Evolutionary conservation across 176 grass and related monocot genomes (phyloP).

Genomic region (Alloteropsis semialata): DNA sequence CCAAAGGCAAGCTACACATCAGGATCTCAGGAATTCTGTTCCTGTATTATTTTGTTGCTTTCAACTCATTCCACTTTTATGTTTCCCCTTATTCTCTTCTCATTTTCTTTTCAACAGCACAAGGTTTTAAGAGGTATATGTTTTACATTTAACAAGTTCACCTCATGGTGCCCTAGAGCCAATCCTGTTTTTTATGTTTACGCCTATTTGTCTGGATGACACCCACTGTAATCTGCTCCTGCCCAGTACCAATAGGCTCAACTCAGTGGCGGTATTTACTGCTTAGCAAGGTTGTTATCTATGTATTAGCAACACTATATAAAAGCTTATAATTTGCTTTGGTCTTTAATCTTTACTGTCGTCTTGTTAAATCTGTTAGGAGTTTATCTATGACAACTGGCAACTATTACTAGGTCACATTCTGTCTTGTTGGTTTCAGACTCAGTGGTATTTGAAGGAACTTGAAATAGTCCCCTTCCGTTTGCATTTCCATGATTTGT

Average conservation of each 20-base stretch:
- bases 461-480: background rate
- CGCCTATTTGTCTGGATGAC: background rate
- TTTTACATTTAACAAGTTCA: background rate
- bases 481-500: slow-evolving; percentile 17
- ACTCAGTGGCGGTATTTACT: background rate
- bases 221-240: background rate
- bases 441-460: background rate
- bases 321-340: background rate
- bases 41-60: background rate
- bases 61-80: background rate
- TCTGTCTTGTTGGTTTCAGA: background rate
- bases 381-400: background rate
- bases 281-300: background rate
- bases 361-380: background rate
- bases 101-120: background rate
- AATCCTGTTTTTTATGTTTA: background rate
- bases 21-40: background rate
- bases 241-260: background rate
- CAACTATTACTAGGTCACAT: slow-evolving; percentile 17
- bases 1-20: background rate
- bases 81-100: background rate
- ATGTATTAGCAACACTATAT: background rate
- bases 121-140: background rate
- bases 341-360: background rate
- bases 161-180: background rate